Conservation (phyloP, 1,284 basidiomycete species). For the Tilletiaria anomala region DNA sequence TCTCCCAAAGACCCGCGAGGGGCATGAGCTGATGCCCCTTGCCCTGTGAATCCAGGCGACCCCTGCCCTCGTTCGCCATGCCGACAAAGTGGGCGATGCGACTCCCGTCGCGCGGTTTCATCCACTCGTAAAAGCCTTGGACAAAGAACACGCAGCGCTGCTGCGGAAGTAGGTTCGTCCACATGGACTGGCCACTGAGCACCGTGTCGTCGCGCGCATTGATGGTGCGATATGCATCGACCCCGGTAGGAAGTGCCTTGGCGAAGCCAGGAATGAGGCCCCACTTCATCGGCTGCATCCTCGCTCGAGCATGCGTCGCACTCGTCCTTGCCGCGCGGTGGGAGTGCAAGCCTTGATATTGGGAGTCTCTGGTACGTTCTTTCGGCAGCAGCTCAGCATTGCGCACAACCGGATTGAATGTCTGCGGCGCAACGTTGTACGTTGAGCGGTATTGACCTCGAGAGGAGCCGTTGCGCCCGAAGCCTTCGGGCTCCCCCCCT, state of each 20-base stretch:
- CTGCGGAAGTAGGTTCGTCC: slow-evolving; percentile 10
- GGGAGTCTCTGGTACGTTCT: slow-evolving; percentile 1
- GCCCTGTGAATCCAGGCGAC: slow-evolving; percentile 51
- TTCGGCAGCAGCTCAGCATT: slow-evolving; percentile 4
- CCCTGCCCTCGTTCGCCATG: slow-evolving; percentile 48
- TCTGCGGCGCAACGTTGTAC: slow-evolving; percentile 30
- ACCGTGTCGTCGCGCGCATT: slow-evolving; percentile 78
- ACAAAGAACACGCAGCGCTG: slow-evolving; percentile 33
- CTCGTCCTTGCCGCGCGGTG: slow-evolving; percentile 5
- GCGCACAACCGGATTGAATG: slow-evolving; percentile 19
- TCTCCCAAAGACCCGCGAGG: slow-evolving; percentile 76
- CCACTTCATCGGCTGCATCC: slow-evolving; percentile 57
- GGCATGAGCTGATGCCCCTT: slow-evolving; percentile 58
- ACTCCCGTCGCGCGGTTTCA: slow-evolving; percentile 5
- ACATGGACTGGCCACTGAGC: slow-evolving; percentile 36
- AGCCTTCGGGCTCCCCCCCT: no score
- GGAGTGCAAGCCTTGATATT: slow-evolving; percentile 4
- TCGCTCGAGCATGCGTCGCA: slow-evolving; percentile 9
- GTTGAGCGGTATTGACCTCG: slow-evolving; percentile 24
- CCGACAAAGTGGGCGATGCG: slow-evolving; percentile 56
- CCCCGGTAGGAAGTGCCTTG: slow-evolving; percentile 53
- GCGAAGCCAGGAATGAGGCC: slow-evolving; percentile 74
- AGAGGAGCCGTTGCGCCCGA: no score
- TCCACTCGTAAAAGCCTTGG: slow-evolving; percentile 36
- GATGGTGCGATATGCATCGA: slow-evolving; percentile 58